Evolutionary conservation across 805 yeast genomes (phyloP), one percentile per base, ranked within the genome.

Genomic region (Wickerhamiella kazuoi): DNA sequence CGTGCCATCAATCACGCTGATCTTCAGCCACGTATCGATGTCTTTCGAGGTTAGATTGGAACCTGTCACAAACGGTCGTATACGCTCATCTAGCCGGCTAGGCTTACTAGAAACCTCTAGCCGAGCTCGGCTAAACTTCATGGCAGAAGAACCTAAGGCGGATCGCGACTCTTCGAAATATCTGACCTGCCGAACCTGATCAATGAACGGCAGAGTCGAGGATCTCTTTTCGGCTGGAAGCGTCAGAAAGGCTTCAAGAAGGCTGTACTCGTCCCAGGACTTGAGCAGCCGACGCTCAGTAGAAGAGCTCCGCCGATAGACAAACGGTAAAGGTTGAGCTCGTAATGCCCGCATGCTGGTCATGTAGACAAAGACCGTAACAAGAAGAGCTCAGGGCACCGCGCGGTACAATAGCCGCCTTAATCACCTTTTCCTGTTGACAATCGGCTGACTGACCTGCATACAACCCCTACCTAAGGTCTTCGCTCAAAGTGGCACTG

Each of bases 11-110:
- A 29, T 5, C 15, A 16, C 32, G 15, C 15, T 29, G 14, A 29
- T 29, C 21, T 17, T 31, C n/a, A 31, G 34, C 34, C 34, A 31
- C 20, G 34, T 18, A 31, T 31, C 34, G 21, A 31, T 31, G 21
- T 31, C 34, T 17, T 31, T 31, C 7, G 34, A 15, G 7, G 21
- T 17, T 21, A 31, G 21, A 9, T 18, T 7, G 21, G 34, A 8
- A 9, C 21, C 34, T 4, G 21, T 31, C 20, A 31, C 34, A 6
- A 31, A 21, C 8, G 20, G 34, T 4, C 13, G 20, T 18, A 31
- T 31, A 4, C 21, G 6, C 7, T 6, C 34, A 15, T 31, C 34
- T 21, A 18, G 21, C 21, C 21, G 34, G 21, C 21, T 18, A 6
- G 34, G 21, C 21, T 9, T 14, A 17, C 16, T 29, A 11, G 15